phyloP scores from a whole-genome alignment of 31 red algal genomes.

The Bonnemaisonia californica region DNA sequence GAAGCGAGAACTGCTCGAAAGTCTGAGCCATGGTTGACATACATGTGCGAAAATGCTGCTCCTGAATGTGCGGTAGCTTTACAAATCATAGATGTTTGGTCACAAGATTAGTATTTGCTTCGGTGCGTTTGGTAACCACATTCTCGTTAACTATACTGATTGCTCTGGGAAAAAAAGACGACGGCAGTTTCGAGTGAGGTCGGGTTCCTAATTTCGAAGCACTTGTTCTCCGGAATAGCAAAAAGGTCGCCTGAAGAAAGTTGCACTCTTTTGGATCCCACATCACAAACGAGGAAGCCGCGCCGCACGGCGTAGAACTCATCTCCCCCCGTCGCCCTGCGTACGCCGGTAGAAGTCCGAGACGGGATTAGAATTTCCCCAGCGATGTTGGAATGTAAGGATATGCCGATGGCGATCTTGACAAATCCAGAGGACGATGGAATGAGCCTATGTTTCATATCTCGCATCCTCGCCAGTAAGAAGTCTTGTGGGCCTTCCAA shows the following conservation, averaged over 20 bases:
- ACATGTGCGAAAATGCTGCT: neutral
- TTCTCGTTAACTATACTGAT: neutral
- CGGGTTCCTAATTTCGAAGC: slow-evolving; percentile 17
- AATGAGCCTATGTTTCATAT: neutral
- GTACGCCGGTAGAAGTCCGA: slow-evolving; percentile 1
- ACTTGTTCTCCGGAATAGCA: neutral
- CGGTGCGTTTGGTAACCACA: neutral
- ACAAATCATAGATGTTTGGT: neutral
- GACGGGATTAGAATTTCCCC: slow-evolving; percentile 15
- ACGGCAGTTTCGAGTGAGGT: neutral
- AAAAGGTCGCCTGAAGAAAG: slow-evolving; percentile 15
- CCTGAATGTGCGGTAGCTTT: neutral
- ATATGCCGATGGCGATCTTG: slow-evolving; percentile 7
- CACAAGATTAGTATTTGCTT: neutral
- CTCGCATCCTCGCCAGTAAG: neutral
- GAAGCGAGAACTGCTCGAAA: slow-evolving; percentile 55
- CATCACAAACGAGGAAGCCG: neutral
- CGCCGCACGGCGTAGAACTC: slow-evolving; percentile 13
- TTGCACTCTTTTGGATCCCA: neutral
- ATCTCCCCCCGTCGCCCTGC: neutral
- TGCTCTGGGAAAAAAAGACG: slow-evolving; percentile 14
- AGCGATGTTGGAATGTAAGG: neutral
- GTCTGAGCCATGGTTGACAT: slow-evolving; percentile 5
- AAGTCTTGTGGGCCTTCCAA: neutral
- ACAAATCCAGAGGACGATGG: slow-evolving; percentile 7